A percentile compares a stretch with the other conserved stretches of the same genome.
These are phyloP conservation scores for Candida sanyaensis DNA, from an alignment of 1,139 yeast species.

Conservation along the genomic window DNA sequence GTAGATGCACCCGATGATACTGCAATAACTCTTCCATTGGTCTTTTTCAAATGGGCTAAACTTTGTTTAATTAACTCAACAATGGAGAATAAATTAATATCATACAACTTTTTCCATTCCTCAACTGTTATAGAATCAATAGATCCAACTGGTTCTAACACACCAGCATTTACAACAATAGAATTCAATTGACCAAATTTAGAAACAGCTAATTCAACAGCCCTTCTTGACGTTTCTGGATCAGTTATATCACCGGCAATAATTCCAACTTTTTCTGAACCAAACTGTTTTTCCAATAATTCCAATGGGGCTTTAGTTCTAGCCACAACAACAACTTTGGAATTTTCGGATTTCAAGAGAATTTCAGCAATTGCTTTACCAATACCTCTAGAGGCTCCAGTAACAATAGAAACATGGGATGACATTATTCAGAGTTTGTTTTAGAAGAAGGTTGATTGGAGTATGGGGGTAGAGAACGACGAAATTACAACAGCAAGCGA, in stretches of 20 bases:
- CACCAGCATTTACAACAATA: conserved; percentile 85
- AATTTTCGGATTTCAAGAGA: conserved; percentile 40
- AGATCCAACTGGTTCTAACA: conserved; percentile 73
- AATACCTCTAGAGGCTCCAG: conserved; percentile 74
- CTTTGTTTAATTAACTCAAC: conserved; percentile 60
- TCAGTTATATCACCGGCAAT: conserved; percentile 72
- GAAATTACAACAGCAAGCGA: no score
- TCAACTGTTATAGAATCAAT: conserved; percentile 50
- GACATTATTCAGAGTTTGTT: not conserved
- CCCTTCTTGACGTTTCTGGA: conserved; percentile 28
- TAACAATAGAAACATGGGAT: conserved; percentile 39
- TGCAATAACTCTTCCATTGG: conserved; percentile 64
- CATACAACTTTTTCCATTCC: conserved; percentile 67
- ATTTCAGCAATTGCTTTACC: conserved; percentile 70
- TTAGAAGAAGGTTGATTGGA: no score
- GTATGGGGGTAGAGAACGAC: no score
- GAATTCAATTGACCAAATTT: conserved; percentile 68
- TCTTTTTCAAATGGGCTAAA: conserved; percentile 57
- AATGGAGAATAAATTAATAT: conserved; percentile 77
- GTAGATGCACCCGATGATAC: conserved; percentile 88
- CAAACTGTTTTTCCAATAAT: conserved; percentile 44
- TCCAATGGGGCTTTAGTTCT: conserved; percentile 55
- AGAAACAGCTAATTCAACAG: conserved; percentile 49
- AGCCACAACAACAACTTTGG: conserved; percentile 71
- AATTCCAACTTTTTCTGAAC: conserved; percentile 50